phyloP scores from a whole-genome alignment of 2,329 filamentous ascomycete genomes.

The Tympanopsis confertula region DNA sequence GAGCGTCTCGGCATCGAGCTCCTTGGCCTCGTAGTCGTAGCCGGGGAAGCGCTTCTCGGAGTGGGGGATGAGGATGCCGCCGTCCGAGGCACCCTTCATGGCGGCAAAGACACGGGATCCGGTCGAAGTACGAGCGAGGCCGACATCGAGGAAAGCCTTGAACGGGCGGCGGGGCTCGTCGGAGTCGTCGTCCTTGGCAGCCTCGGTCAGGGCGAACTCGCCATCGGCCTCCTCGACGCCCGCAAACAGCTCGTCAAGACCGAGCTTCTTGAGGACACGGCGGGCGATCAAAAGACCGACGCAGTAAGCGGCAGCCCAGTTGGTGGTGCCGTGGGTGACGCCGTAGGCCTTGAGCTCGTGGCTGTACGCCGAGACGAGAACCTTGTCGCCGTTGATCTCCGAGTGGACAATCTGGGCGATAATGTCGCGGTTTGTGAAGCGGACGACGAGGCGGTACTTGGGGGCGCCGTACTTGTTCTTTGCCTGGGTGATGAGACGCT shows the following conservation, averaged over 20 bases:
- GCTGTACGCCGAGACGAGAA: slow-evolving; percentile 81
- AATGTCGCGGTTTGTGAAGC: slow-evolving; percentile 99
- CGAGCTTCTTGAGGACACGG: slow-evolving; percentile 93
- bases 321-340: slow-evolving; percentile 96
- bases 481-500: slow-evolving; percentile 98
- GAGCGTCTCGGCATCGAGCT: slow-evolving; percentile 91
- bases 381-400: slow-evolving; percentile 95
- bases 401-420: slow-evolving; percentile 94
- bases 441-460: slow-evolving; percentile 99
- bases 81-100: slow-evolving; percentile 99
- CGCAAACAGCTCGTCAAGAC: slow-evolving; percentile 80
- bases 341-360: slow-evolving; percentile 98
- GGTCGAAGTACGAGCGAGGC: slow-evolving; percentile 91
- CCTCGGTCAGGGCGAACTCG: slow-evolving; percentile 93
- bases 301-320: slow-evolving; percentile 96
- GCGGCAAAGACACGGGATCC: slow-evolving; percentile 98
- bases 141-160: slow-evolving; percentile 98
- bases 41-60: slow-evolving; percentile 99
- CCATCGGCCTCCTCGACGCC: slow-evolving; percentile 96
- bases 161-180: slow-evolving; percentile 88
- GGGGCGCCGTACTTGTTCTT: slow-evolving; percentile 99
- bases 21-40: slow-evolving; percentile 93
- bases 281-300: slow-evolving; percentile 94
- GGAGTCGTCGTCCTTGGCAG: slow-evolving; percentile 77
- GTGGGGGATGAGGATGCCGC: slow-evolving; percentile 93